Evolutionary conservation across 345 rosid species (phyloP).

Genomic region (Hibiscus syriacus): DNA sequence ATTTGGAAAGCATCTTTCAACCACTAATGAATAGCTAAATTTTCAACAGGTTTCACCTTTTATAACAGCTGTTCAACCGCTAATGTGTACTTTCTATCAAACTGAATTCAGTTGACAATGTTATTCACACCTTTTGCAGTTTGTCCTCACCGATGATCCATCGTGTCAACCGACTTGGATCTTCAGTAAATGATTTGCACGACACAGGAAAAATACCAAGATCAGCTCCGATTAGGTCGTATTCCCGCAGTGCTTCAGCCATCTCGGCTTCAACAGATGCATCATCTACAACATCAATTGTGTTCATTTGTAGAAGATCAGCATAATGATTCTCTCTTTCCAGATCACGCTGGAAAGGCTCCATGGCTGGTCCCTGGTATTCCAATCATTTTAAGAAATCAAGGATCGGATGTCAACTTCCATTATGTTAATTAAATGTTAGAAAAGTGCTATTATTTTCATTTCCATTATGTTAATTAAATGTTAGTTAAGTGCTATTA

Average conservation of each 20-base stretch:
- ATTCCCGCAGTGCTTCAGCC: constrained; percentile 55
- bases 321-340: constrained; percentile 58
- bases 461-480: no score
- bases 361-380: no score
- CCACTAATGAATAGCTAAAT: no score
- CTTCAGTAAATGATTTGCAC: no score
- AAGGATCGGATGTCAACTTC: no score
- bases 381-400: background rate
- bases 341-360: constrained; percentile 60
- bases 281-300: constrained; percentile 47
- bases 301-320: constrained; percentile 44
- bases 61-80: no score
- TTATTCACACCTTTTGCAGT: constrained; percentile 19
- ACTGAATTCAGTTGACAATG: background rate
- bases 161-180: constrained; percentile 54
- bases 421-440: no score
- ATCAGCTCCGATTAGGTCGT: constrained; percentile 51
- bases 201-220: constrained; percentile 73
- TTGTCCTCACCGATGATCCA: constrained; percentile 68
- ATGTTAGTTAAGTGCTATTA: no score
- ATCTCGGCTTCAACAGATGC: constrained; percentile 60
- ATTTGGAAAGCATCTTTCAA: no score
- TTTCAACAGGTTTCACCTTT: no score
- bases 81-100: background rate
- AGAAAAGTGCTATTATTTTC: no score